Evolutionary conservation across 192 early-diverging fungal species (phyloP).

Genomic region (Entomortierella chlamydospora): DNA sequence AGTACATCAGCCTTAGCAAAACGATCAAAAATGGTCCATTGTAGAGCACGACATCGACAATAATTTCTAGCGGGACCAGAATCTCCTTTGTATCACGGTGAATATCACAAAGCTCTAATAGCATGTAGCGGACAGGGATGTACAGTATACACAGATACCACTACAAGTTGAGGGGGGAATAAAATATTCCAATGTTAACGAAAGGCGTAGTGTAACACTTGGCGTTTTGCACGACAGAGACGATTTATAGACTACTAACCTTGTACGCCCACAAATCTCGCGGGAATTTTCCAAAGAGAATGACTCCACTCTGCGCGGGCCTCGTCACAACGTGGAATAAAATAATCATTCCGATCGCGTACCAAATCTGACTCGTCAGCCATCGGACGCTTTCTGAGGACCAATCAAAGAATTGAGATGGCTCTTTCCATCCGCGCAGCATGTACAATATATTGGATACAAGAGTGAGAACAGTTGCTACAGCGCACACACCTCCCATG

Average conservation of each 20-base stretch:
- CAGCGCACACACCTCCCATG: conserved; percentile 39
- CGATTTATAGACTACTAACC: conserved; percentile 25
- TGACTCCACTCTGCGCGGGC: conserved; percentile 50
- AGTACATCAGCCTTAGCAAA: conserved; percentile 26
- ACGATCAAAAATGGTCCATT: conserved; percentile 43
- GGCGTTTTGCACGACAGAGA: too few relatives aligned
- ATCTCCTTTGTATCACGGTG: conserved; percentile 44
- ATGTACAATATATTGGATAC: conserved; percentile 42
- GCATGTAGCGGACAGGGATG: conserved; percentile 44
- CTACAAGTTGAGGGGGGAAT: not conserved
- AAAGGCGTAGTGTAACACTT: too few relatives aligned
- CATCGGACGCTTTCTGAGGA: conserved; percentile 26
- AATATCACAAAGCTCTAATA: conserved; percentile 39
- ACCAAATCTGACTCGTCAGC: conserved; percentile 53
- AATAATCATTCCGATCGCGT: conserved; percentile 49
- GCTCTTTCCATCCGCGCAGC: conserved; percentile 49
- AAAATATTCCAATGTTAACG: too few relatives aligned
- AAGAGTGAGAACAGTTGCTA: conserved; percentile 25
- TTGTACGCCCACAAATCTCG: conserved; percentile 47
- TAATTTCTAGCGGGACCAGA: conserved; percentile 42
- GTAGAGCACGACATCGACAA: conserved; percentile 41
- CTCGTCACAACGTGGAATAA: conserved; percentile 50
- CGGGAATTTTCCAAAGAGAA: conserved; percentile 49
- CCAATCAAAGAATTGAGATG: conserved; percentile 19
- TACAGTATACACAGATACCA: conserved; percentile 46